phyloP scores from a whole-genome alignment of 148 eudicot species.

The Chenopodium quinoa region DNA sequence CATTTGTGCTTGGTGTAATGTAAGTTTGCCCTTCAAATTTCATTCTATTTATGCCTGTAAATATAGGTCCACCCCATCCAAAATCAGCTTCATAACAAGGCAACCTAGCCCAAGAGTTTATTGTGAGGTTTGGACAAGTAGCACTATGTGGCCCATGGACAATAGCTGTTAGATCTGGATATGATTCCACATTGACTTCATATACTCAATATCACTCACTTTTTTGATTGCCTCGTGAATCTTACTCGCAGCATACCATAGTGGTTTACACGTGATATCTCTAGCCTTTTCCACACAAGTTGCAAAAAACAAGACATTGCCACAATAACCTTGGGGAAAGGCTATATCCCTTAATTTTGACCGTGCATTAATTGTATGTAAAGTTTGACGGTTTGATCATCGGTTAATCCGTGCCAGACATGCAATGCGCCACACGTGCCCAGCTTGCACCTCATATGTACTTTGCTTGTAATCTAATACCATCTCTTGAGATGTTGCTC shows the following conservation, averaged over 20 bases:
- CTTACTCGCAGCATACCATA: background rate
- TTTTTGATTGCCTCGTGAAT: background rate
- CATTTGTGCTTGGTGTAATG: constrained; percentile 29
- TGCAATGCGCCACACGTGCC: background rate
- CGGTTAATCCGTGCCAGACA: background rate
- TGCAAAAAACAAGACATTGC: background rate
- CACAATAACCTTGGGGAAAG: background rate
- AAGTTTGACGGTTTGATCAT: background rate
- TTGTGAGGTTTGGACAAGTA: too few species aligned
- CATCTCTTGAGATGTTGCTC: too few species aligned
- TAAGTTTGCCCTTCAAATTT: constrained; percentile 31
- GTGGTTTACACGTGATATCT: too few species aligned
- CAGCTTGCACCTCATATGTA: background rate
- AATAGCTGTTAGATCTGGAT: background rate
- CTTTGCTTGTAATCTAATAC: background rate
- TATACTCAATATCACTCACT: background rate
- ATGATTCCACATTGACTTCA: background rate
- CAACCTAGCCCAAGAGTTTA: too few species aligned
- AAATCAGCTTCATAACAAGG: too few species aligned
- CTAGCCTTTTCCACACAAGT: too few species aligned
- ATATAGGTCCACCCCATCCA: too few species aligned
- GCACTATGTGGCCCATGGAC: too few species aligned
- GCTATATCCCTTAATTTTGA: background rate
- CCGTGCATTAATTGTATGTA: background rate
- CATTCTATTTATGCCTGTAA: constrained; percentile 28